Percentiles rank a stretch among this genome's conserved stretches.
phyloP scores from a whole-genome alignment of 768 basidiomycete genomes.

The Suillus brevipes region DNA sequence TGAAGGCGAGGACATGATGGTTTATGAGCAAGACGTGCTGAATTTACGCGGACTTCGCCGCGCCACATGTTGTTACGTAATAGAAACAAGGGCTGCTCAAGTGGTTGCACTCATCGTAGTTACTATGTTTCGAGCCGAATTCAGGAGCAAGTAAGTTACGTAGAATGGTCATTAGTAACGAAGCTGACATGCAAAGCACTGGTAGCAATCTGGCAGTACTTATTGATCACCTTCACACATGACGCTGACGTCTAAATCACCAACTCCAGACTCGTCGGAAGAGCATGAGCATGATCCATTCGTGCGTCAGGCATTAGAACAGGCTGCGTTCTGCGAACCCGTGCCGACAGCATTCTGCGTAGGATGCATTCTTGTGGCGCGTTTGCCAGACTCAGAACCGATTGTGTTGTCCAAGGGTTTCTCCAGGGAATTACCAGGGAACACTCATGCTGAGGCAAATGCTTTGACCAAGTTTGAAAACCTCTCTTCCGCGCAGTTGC shows the following conservation, averaged over 20 bases:
- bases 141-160: constrained; percentile 45
- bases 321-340: constrained; percentile 71
- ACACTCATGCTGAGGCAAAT: constrained; percentile 97
- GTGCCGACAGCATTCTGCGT: constrained; percentile 84
- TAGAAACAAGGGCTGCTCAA: background rate
- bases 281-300: constrained; percentile 38
- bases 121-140: constrained; percentile 1
- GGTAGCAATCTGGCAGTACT: background rate
- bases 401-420: constrained; percentile 76
- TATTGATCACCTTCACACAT: background rate
- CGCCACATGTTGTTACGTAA: constrained; percentile 4
- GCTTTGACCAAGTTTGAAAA: constrained; percentile 70
- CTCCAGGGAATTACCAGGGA: constrained; percentile 89
- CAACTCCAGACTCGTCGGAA: background rate
- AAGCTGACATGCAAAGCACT: background rate
- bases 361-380: constrained; percentile 74
- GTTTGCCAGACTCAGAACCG: constrained; percentile 41
- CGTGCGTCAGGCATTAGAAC: constrained; percentile 64
- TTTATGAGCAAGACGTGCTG: constrained; percentile 20
- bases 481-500: constrained; percentile 47
- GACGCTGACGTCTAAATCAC: background rate
- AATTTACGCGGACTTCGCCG: constrained; percentile 8
- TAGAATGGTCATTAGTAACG: constrained; percentile 27
- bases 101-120: background rate
- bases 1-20: constrained; percentile 57